Percentiles rank a stretch among this genome's conserved stretches.
phyloP scores from a whole-genome alignment of 345 rosid species.

The Linum tenue region DNA sequence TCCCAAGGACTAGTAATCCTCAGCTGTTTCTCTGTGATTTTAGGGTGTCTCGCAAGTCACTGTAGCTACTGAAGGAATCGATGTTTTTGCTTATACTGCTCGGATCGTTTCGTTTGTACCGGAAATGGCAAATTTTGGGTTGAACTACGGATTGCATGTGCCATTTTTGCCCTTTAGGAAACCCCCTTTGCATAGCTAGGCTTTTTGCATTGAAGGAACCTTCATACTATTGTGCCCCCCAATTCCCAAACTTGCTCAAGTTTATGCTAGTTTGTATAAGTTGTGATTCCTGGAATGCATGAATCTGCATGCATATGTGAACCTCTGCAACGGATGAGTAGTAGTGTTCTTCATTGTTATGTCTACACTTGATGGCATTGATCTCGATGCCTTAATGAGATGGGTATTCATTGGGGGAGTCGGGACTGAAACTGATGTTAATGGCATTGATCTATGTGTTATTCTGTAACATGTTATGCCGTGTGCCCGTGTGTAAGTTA shows the following conservation, averaged over 20 bases:
- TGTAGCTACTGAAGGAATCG: not conserved
- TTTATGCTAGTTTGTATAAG: no score
- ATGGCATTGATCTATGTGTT: no score
- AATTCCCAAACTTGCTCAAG: no score
- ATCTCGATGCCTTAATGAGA: no score
- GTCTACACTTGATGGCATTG: not conserved
- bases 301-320: not conserved
- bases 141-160: not conserved
- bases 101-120: not conserved
- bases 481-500: no score
- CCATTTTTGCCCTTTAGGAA: no score
- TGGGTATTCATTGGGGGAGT: no score
- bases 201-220: not conserved
- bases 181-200: no score
- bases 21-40: not conserved
- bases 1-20: not conserved
- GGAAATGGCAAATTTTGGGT: not conserved
- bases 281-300: no score
- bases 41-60: not conserved
- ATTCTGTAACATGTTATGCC: no score
- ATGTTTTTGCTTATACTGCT: not conserved
- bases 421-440: no score
- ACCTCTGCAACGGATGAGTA: no score
- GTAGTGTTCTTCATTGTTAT: constrained; percentile 4
- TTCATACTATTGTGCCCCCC: not conserved